A percentile compares a stretch with the other conserved stretches of the same genome.
Conservation (phyloP, 2,329 filamentous ascomycete genomes). For the Pseudofabraea citricarpa region DNA sequence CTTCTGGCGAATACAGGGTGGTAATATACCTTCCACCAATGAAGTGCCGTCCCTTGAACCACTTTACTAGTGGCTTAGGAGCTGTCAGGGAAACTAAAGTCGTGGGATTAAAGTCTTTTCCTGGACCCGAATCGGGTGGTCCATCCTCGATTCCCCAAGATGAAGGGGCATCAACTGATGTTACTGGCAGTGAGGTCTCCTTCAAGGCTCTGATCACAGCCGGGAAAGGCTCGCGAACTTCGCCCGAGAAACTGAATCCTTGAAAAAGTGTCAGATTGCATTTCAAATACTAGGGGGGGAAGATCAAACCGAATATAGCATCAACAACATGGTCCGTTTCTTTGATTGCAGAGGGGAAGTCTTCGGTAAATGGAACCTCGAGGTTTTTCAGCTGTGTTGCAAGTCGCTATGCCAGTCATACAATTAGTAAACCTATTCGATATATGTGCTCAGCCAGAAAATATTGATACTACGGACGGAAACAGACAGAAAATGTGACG, state of each 20-base stretch:
- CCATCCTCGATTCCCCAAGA: constrained; percentile 91
- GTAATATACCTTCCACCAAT: constrained; percentile 69
- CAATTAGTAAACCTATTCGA: background rate
- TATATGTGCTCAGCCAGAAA: background rate
- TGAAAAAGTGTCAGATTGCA: constrained; percentile 3
- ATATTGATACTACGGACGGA: background rate
- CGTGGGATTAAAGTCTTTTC: constrained; percentile 74
- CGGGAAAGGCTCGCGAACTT: constrained; percentile 89
- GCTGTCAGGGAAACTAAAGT: constrained; percentile 86
- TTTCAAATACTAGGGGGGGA: constrained; percentile 2
- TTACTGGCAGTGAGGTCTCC: constrained; percentile 68
- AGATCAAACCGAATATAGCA: constrained; percentile 74
- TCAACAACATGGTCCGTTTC: constrained; percentile 80
- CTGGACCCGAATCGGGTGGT: constrained; percentile 71
- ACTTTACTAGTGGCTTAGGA: constrained; percentile 82
- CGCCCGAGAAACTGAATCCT: constrained; percentile 90
- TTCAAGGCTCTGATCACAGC: constrained; percentile 74
- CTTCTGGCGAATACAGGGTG: background rate
- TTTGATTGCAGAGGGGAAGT: constrained; percentile 65
- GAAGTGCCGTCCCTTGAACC: constrained; percentile 86
- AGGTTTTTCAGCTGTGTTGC: constrained; percentile 81
- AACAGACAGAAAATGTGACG: background rate
- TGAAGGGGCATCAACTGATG: constrained; percentile 87
- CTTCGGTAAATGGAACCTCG: constrained; percentile 74
- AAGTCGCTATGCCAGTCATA: constrained; percentile 56